phyloP scores from a whole-genome alignment of 2,329 filamentous ascomycete genomes.

The Zarea fungicola region DNA sequence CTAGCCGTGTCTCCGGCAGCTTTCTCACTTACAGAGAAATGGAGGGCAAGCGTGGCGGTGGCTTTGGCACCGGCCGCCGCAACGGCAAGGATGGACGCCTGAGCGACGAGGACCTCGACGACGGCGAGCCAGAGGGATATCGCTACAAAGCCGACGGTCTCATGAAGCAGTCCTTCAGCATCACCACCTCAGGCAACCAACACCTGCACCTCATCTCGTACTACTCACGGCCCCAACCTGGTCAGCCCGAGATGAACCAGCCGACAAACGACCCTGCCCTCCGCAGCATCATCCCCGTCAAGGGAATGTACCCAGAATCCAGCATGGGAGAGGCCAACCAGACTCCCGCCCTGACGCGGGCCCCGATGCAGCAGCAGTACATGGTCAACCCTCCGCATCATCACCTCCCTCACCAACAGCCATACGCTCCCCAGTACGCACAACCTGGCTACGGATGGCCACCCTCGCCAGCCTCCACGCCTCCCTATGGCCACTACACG shows the following conservation, averaged over 20 bases:
- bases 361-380: slow-evolving; percentile 54
- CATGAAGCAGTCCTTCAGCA: slow-evolving; percentile 99
- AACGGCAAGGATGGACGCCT: slow-evolving; percentile 70
- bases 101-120: slow-evolving; percentile 81
- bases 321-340: slow-evolving; percentile 81
- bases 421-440: slow-evolving; percentile 36
- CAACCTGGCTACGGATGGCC: slow-evolving; percentile 48
- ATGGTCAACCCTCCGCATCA: slow-evolving; percentile 31
- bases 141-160: slow-evolving; percentile 93
- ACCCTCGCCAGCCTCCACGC: slow-evolving; percentile 50
- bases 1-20: slow-evolving; percentile 92
- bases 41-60: slow-evolving; percentile 92
- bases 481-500: slow-evolving; percentile 46
- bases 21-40: slow-evolving; percentile 97
- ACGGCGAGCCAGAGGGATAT: slow-evolving; percentile 83
- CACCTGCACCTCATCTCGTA: slow-evolving; percentile 98
- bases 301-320: slow-evolving; percentile 96
- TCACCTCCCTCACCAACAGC: slow-evolving; percentile 27
- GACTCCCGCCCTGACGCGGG: slow-evolving; percentile 73
- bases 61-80: slow-evolving; percentile 56
- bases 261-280: slow-evolving; percentile 76
- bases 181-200: slow-evolving; percentile 82
- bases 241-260: slow-evolving; percentile 67
- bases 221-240: slow-evolving; percentile 75
- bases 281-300: slow-evolving; percentile 76